Evolutionary conservation across 208 protist species (phyloP).

Genomic region (Herpetomonas tarakana): DNA sequence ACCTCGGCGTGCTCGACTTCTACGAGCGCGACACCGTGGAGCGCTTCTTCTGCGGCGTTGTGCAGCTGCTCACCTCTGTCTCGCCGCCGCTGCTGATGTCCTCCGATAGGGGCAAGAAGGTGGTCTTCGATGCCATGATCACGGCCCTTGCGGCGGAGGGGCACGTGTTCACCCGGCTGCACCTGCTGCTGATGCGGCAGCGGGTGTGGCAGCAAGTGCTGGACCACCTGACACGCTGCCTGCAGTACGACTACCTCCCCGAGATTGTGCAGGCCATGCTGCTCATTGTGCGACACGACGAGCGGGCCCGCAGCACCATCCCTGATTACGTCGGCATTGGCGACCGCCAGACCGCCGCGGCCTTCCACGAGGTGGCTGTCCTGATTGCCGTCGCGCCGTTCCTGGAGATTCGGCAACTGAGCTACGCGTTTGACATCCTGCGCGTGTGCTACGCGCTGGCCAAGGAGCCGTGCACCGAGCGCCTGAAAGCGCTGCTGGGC

Average conservation of each 20-base stretch:
- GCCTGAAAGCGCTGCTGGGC: conserved; percentile 50
- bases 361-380: conserved; percentile 66
- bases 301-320: conserved; percentile 12
- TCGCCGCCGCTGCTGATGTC: conserved; percentile 70
- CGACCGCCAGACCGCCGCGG: conserved; percentile 20
- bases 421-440: conserved; percentile 52
- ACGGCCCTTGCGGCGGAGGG: conserved; percentile 32
- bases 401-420: conserved; percentile 42
- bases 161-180: conserved; percentile 32
- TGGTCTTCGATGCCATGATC: conserved; percentile 61
- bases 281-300: conserved; percentile 35
- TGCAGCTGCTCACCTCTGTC: conserved; percentile 57
- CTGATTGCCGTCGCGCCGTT: conserved; percentile 44
- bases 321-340: conserved; percentile 31
- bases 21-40: conserved; percentile 64
- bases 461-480: conserved; percentile 32
- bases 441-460: conserved; percentile 41
- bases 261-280: conserved; percentile 57
- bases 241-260: conserved; percentile 48
- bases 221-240: conserved; percentile 45
- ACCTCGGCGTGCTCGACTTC: conserved; percentile 69
- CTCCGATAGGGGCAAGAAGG: conserved; percentile 19
- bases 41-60: conserved; percentile 46
- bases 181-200: conserved; percentile 42
- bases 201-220: conserved; percentile 58